A percentile compares a stretch with the other conserved stretches of the same genome.
Conservation (phyloP, 192 early-diverging fungal genomes). For the Entomortierella chlamydospora region DNA sequence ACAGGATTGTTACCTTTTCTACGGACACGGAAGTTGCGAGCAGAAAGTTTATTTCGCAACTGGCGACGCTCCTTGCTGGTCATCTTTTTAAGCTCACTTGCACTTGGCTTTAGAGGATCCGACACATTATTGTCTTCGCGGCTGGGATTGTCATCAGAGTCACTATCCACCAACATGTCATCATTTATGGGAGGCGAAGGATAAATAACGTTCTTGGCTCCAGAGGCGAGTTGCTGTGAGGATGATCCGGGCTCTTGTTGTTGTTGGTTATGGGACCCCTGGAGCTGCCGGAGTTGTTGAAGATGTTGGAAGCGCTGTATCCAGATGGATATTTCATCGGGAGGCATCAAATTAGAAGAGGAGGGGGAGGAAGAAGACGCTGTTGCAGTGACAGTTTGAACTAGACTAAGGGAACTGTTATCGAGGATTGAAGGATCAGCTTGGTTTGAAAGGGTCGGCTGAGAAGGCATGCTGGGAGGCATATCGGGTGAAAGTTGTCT, state of each 20-base stretch:
- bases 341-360: not conserved
- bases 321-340: conserved; percentile 26
- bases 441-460: not conserved
- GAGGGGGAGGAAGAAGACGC: conserved; percentile 5
- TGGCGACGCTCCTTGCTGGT: conserved; percentile 83
- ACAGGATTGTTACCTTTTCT: conserved; percentile 81
- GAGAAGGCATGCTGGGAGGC: conserved; percentile 44
- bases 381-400: conserved; percentile 1
- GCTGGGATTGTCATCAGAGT: conserved; percentile 23
- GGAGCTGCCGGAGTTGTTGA: conserved; percentile 33
- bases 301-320: conserved; percentile 52
- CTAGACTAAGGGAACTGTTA: conserved; percentile 10
- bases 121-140: conserved; percentile 3
- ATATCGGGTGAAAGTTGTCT: conserved; percentile 43
- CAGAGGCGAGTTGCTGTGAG: too few species aligned
- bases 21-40: conserved; percentile 85
- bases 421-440: not conserved
- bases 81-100: conserved; percentile 71
- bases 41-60: conserved; percentile 89
- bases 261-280: conserved; percentile 38
- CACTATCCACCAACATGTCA: conserved; percentile 46
- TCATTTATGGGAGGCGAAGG: conserved; percentile 53
- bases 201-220: conserved; percentile 30
- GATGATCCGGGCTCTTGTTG: too few species aligned
- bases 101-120: conserved; percentile 44